phyloP scores from a whole-genome alignment of 208 protist species.

The Wallacemonas sp. region DNA sequence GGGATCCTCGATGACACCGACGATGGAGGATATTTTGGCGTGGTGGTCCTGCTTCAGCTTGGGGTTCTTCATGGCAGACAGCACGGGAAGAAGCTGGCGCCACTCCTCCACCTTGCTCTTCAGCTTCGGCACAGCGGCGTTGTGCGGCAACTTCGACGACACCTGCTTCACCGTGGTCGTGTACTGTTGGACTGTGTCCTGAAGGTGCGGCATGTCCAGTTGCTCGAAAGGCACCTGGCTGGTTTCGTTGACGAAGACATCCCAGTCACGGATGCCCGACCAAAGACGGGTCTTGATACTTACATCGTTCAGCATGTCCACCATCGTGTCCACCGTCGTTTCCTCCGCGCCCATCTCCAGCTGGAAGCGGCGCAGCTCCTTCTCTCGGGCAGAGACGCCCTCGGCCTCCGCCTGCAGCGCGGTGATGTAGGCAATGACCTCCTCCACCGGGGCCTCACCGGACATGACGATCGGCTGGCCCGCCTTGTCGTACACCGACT shows the following conservation, averaged over 20 bases:
- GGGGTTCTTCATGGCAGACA: constrained; percentile 92
- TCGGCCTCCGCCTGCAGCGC: constrained; percentile 79
- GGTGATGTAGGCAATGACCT: constrained; percentile 84
- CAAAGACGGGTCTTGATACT: constrained; percentile 88
- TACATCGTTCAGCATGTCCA: constrained; percentile 90
- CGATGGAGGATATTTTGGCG: constrained; percentile 66
- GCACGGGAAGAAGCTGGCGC: constrained; percentile 90
- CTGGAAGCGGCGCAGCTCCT: constrained; percentile 88
- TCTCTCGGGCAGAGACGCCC: constrained; percentile 78
- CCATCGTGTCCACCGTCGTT: constrained; percentile 89
- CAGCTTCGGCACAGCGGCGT: constrained; percentile 82
- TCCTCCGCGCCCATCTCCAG: constrained; percentile 88
- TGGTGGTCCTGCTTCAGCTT: constrained; percentile 90
- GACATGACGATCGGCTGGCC: constrained; percentile 89
- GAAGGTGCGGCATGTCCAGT: constrained; percentile 62
- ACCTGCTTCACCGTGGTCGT: constrained; percentile 89
- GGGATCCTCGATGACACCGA: constrained; percentile 65
- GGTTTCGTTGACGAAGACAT: constrained; percentile 66
- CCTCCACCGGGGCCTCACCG: constrained; percentile 70
- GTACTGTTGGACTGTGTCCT: constrained; percentile 89
- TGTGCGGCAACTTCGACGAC: constrained; percentile 73
- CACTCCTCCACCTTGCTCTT: constrained; percentile 92
- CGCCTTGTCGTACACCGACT: constrained; percentile 83
- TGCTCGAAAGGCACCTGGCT: constrained; percentile 65
- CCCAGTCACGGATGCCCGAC: constrained; percentile 86